A percentile compares a stretch with the other conserved stretches of the same genome.
These are phyloP conservation scores for Fomitopsis palustris DNA, from an alignment of 1,284 basidiomycete genomes.

Conservation along the genomic window DNA sequence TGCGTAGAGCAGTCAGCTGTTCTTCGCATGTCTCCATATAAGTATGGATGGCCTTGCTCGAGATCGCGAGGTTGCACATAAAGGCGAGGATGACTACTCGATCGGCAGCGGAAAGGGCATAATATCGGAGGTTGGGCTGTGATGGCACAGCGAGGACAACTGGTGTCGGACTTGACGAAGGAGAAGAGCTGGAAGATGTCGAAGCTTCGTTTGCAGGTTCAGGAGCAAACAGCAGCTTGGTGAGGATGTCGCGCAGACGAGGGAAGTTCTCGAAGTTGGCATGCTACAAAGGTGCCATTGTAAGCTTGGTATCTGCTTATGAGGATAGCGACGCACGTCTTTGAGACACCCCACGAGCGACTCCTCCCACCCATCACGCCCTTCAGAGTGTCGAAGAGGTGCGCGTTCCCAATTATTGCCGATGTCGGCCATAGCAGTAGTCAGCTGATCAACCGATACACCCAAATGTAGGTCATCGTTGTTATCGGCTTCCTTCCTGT, in stretches of 20 bases:
- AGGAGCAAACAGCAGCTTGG: slow-evolving; percentile 70
- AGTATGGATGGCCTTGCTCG: slow-evolving; percentile 82
- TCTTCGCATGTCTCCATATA: slow-evolving; percentile 92
- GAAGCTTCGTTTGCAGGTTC: slow-evolving; percentile 36
- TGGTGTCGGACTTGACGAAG: slow-evolving; percentile 40
- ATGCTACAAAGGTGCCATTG: slow-evolving; percentile 45
- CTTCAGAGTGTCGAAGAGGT: slow-evolving; percentile 61
- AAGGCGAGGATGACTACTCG: slow-evolving; percentile 86
- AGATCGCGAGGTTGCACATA: slow-evolving; percentile 86
- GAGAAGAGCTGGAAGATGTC: slow-evolving; percentile 34
- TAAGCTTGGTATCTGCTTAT: slow-evolving; percentile 7
- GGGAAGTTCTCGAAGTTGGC: slow-evolving; percentile 76
- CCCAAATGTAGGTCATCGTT: slow-evolving; percentile 39
- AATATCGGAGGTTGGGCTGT: slow-evolving; percentile 69
- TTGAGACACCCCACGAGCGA: slow-evolving; percentile 85
- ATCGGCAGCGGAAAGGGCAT: slow-evolving; percentile 68
- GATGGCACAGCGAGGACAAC: slow-evolving; percentile 36
- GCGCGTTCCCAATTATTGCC: slow-evolving; percentile 82
- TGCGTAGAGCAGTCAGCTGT: slow-evolving; percentile 87
- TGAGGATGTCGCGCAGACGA: slow-evolving; percentile 69
- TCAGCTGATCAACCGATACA: slow-evolving; percentile 56
- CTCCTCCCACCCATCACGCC: slow-evolving; percentile 80
- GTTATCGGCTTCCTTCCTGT: slow-evolving; percentile 41
- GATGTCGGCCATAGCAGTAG: slow-evolving; percentile 62
- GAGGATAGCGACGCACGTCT: slow-evolving; percentile 58